Percentiles rank a stretch among this genome's conserved stretches.
Evolutionary conservation across 176 grass and related monocot genomes (phyloP).

Genomic region (Poa pratensis): DNA sequence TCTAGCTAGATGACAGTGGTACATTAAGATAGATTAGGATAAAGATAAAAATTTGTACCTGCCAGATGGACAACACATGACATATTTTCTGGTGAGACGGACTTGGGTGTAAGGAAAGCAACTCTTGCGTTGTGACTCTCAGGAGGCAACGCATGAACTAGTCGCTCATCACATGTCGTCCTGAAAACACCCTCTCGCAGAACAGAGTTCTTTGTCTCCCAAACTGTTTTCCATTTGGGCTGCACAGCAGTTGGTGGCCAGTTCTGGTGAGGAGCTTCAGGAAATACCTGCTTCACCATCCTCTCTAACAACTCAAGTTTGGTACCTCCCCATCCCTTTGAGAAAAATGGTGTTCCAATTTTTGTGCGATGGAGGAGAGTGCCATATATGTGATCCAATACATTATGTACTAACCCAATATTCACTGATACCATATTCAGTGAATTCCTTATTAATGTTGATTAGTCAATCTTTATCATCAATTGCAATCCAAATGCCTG

Average conservation of each 20-base stretch:
- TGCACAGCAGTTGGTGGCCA: conserved; percentile 74
- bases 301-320: conserved; percentile 84
- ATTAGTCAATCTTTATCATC: neutral
- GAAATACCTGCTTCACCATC: conserved; percentile 89
- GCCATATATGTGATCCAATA: conserved; percentile 90
- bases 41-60: conserved; percentile 55
- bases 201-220: conserved; percentile 82
- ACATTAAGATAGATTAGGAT: conserved; percentile 11
- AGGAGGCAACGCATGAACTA: conserved; percentile 73
- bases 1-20: conserved; percentile 8
- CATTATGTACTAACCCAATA: conserved; percentile 74
- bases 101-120: conserved; percentile 86
- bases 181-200: conserved; percentile 80
- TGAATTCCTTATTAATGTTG: neutral
- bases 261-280: conserved; percentile 52
- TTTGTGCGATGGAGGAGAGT: conserved; percentile 77
- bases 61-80: conserved; percentile 93
- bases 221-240: conserved; percentile 82
- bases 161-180: conserved; percentile 73
- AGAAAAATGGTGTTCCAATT: conserved; percentile 92
- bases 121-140: conserved; percentile 88
- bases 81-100: conserved; percentile 75
- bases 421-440: conserved; percentile 88
- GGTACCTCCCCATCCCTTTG: conserved; percentile 84
- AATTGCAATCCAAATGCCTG: conserved; percentile 23